A percentile compares a stretch with the other conserved stretches of the same genome.
These are phyloP conservation scores for Serendipita indica DNA, from an alignment of 768 basidiomycete genomes.

Conservation along the genomic window DNA sequence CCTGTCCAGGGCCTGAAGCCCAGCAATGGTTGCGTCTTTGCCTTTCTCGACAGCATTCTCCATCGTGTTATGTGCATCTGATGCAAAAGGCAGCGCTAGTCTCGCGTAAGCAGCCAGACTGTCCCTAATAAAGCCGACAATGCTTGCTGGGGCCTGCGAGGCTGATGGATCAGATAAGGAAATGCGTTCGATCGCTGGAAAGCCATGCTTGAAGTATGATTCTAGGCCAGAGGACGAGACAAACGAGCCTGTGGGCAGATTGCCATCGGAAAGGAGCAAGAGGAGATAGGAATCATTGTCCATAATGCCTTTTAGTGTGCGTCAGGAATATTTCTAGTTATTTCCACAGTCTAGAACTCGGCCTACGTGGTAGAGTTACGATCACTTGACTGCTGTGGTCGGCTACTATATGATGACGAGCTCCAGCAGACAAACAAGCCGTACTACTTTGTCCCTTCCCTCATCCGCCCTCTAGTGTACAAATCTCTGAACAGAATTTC, in stretches of 20 bases:
- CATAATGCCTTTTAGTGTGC: neutral
- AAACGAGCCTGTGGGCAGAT: slow-evolving; percentile 93
- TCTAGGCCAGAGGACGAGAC: slow-evolving; percentile 90
- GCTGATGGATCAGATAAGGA: slow-evolving; percentile 22
- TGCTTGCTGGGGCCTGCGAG: slow-evolving; percentile 22
- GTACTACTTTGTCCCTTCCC: neutral
- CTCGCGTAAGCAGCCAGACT: slow-evolving; percentile 66
- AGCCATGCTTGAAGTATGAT: slow-evolving; percentile 77
- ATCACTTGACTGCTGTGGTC: neutral
- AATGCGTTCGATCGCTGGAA: slow-evolving; percentile 23
- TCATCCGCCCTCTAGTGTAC: neutral
- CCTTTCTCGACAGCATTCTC: neutral
- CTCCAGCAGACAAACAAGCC: slow-evolving; percentile 4
- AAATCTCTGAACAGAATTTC: neutral
- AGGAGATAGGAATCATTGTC: slow-evolving; percentile 49
- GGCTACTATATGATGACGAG: neutral
- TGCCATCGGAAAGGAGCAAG: slow-evolving; percentile 75
- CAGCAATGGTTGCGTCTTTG: slow-evolving; percentile 23
- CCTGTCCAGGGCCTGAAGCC: slow-evolving; percentile 46
- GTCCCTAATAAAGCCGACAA: slow-evolving; percentile 47
- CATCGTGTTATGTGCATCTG: slow-evolving; percentile 46
- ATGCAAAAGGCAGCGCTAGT: slow-evolving; percentile 63
- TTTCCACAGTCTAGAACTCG: no score
- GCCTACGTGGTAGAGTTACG: neutral
- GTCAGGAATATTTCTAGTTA: neutral